Base-by-base conservation (phyloP, 768 basidiomycete genomes). In the Russula earlei region DNA sequence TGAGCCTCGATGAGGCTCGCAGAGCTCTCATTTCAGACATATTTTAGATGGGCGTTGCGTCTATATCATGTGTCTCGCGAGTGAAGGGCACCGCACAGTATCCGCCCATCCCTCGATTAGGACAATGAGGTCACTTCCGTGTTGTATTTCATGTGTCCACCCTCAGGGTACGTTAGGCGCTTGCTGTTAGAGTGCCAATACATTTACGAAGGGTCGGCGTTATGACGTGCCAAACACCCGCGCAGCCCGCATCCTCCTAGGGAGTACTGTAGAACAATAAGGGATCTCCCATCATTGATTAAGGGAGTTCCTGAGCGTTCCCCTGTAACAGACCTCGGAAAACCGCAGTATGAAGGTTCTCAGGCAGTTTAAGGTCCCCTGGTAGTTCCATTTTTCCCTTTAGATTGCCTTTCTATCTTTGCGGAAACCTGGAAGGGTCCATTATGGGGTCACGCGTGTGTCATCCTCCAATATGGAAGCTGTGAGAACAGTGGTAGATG, bases 381-480 rank as follows among this genome's bases (percentile, higher is more conserved):
- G 22, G 42, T 36, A n/a, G 37, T 52, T 69, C 65, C 43, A 58
- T 57, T 36, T 70, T 69, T 61, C 75, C 71, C 51, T 69, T 71
- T 50, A 71, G 77, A 64, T 80, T 76, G 69, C 84, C 67, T 61
- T 74, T 75, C 68, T 82, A 90, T 84, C 70, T 87, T 91, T 58
- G 87, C 87, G 67, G 86, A 80, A 59, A 91, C 83, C 88, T 90
- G 64, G 38, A 47, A 41, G 15, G 36, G 15, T 9, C 45, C 34
- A 57, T 60, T 60, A 63, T 59, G 58, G 61, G 40, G 52, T 37
- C 24, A 61, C 24, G 40, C 27, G 14, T 41, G 62, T 62, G 59
- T 52, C 29, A 61, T 33, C 56, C 34, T 60, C 56, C 54, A 45
- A 54, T 44, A 44, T 40, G 44, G 47, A 25, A 33, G 49, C 53